Evolutionary conservation across 208 protist species (phyloP), one percentile per base, ranked within the genome.

Genomic region (Wallacemonas sp.): DNA sequence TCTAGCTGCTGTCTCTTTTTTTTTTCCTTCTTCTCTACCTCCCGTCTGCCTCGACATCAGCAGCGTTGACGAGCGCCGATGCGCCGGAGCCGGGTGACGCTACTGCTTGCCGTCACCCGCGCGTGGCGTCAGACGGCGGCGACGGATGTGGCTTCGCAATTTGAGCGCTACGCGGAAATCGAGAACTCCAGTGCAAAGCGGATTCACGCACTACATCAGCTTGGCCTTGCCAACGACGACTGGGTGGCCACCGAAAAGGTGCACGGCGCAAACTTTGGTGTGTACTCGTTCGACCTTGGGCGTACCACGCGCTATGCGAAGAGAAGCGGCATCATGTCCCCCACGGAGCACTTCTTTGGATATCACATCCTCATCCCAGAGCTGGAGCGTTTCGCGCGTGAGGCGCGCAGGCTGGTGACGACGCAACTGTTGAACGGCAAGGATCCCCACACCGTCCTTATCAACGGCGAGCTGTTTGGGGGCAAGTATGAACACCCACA

Each of bases 231-330:
- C 64, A 80, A 87, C 32, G 86, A 95, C 66, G 86, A 95, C 34
- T 95, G 89, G 86, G 89, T 95, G 46, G 89, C 86, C 8, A 92
- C 85, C 10, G 85, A 95, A 46, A 95, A 95, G 69, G 86, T 95
- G 29, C 85, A 95, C 66, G 89, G 89, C 37, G 89, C 89, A 12
- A 95, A 95, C 76, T 95, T 95, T 66, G 83, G 81, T 19, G 83
- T 95, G 32, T 92, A 94, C 73, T 88, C 81, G 29, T 75, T 78
- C n/a, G 71, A 81, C 9, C 64, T 74, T 57, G 79, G 83, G 5
- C 79, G 74, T 19, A 72, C 41, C 13, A 71, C 90, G 26, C 76
- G 79, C 2, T 95, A 84, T 58, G 83, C 89, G 1, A 95, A 95
- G 61, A 68, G 86, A 44, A 92, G 83, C 57, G 89, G 89, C 17